phyloP scores from a whole-genome alignment of 805 yeast genomes.

The Saturnispora hagleri region DNA sequence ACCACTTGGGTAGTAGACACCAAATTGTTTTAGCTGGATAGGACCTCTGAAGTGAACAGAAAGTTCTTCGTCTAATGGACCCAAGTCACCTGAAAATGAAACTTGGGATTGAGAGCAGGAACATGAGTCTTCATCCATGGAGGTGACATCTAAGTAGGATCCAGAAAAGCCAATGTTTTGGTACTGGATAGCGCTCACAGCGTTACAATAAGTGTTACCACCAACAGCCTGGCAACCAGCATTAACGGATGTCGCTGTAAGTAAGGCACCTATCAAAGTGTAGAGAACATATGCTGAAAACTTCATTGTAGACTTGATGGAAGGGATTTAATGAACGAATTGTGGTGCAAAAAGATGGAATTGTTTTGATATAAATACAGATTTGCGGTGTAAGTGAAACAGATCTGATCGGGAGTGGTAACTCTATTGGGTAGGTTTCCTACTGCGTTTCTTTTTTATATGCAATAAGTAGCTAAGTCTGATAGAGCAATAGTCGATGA shows the following conservation, averaged over 20 bases:
- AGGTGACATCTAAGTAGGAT: conserved; percentile 60
- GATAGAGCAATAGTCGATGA: background rate
- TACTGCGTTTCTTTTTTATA: background rate
- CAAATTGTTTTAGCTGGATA: conserved; percentile 68
- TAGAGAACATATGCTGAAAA: conserved; percentile 10
- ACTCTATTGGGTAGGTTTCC: background rate
- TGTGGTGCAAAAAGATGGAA: background rate
- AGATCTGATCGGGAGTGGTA: background rate
- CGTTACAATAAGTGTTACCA: conserved; percentile 81
- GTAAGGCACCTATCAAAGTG: conserved; percentile 12
- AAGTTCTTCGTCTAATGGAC: conserved; percentile 81
- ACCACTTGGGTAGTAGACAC: conserved; percentile 72
- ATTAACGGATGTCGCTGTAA: conserved; percentile 15
- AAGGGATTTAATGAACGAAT: background rate
- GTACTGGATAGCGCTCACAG: conserved; percentile 47
- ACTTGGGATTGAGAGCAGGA: conserved; percentile 50
- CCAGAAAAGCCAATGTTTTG: conserved; percentile 77
- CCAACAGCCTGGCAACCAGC: conserved; percentile 31
- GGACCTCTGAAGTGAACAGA: conserved; percentile 92
- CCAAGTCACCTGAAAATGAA: conserved; percentile 59
- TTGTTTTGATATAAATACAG: background rate
- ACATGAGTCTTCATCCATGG: conserved; percentile 56
- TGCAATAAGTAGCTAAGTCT: background rate
- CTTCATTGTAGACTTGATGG: conserved; percentile 7
- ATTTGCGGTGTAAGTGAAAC: background rate